Evolutionary conservation across 1,139 yeast species (phyloP).

Genomic region (Saccharomyces hybrid): DNA sequence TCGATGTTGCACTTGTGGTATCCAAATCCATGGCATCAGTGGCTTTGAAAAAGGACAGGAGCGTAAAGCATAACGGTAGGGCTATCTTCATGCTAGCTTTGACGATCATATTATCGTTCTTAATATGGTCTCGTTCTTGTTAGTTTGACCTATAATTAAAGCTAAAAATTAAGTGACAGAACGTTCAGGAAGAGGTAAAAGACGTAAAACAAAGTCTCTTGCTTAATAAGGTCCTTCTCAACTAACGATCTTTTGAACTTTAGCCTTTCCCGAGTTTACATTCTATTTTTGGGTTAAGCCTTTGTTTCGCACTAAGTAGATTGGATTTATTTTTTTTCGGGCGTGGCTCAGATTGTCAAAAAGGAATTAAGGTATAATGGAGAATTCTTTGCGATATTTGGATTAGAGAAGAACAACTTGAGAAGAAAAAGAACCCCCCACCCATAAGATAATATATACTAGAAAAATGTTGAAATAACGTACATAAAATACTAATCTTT

Average conservation of each 20-base stretch:
- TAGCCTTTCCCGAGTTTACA: background rate
- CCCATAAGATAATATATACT: background rate
- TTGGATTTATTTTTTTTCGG: background rate
- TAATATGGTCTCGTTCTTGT: background rate
- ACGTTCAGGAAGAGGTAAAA: background rate
- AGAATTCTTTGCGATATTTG: background rate
- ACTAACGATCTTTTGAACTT: background rate
- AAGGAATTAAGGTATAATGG: background rate
- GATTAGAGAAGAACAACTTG: background rate
- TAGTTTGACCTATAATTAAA: background rate
- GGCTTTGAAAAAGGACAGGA: background rate
- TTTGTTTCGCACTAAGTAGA: background rate
- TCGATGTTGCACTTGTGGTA: slow-evolving; percentile 30
- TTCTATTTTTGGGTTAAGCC: background rate
- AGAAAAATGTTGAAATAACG: background rate
- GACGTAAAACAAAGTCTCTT: background rate
- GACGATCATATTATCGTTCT: background rate
- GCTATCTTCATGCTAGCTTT: background rate
- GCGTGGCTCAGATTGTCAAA: background rate
- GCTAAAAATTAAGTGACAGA: background rate
- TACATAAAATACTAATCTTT: background rate
- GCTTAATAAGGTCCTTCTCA: background rate
- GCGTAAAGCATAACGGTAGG: background rate
- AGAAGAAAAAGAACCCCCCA: background rate
- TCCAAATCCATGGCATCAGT: slow-evolving; percentile 26